A percentile compares a stretch with the other conserved stretches of the same genome.
Evolutionary conservation across 306 rosid genomes (phyloP).

Genomic region (Trifolium repens): DNA sequence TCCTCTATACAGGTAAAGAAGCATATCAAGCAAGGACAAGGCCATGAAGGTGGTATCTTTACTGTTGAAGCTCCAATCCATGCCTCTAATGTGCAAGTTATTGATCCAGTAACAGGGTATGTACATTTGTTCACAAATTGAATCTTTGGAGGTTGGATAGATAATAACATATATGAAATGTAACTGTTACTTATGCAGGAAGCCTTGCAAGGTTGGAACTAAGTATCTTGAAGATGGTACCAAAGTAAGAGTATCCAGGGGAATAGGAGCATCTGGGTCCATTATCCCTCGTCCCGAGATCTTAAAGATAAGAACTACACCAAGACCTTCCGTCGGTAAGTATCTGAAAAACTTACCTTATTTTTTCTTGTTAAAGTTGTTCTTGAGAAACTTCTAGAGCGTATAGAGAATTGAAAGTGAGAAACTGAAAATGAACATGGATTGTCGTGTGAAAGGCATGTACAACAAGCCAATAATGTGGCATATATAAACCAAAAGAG

Average conservation of each 20-base stretch:
- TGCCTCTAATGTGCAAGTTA: slow-evolving; percentile 83
- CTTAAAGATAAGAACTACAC: slow-evolving; percentile 81
- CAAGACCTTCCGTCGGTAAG: slow-evolving; percentile 81
- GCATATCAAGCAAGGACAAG: slow-evolving; percentile 96
- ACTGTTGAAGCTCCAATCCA: slow-evolving; percentile 93
- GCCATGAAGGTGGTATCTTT: slow-evolving; percentile 96
- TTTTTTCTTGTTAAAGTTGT: slow-evolving; percentile 18
- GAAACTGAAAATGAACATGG: background rate
- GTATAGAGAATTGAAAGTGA: background rate
- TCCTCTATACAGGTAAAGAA: slow-evolving; percentile 68
- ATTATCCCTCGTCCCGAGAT: slow-evolving; percentile 93
- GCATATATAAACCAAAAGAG: background rate
- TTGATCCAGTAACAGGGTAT: slow-evolving; percentile 88
- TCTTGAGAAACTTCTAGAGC: background rate
- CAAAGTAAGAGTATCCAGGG: slow-evolving; percentile 88
- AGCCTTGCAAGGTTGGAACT: slow-evolving; percentile 81
- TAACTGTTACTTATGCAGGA: slow-evolving; percentile 56
- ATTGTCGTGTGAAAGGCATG: slow-evolving; percentile 2
- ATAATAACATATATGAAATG: background rate
- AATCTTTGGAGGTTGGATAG: slow-evolving; percentile 29
- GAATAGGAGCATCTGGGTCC: slow-evolving; percentile 80
- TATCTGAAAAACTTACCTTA: slow-evolving; percentile 34
- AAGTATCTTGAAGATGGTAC: slow-evolving; percentile 95
- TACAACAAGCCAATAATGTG: background rate
- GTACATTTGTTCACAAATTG: slow-evolving; percentile 12